Base-by-base conservation (phyloP, 2,329 filamentous ascomycete species). In the Fusarium miscanthi region DNA sequence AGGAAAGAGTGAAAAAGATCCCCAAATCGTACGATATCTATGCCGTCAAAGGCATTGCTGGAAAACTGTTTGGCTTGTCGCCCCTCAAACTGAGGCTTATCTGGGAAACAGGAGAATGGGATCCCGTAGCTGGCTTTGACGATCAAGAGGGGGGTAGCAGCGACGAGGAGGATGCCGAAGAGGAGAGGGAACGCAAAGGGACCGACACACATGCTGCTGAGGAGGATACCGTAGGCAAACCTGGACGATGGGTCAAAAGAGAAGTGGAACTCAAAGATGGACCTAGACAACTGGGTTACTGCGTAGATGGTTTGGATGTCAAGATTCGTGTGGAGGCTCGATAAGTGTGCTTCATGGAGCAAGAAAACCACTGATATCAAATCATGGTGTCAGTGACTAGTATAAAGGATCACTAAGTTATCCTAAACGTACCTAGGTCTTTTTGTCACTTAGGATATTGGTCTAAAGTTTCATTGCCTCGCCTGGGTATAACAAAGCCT, bases 31-130 rank as follows among this genome's bases (percentile, higher is more conserved):
- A 93, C 77, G 92, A 95, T 74, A 89, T 95, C 10, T 98, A 98
- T 76, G 88, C 90, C 6, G 88, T 97, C 21, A 93, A 96, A 78
- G 93, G 93, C 0, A 85, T 97, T 13, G 91, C 94, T 1, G 92
- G 91, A 0, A 91, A 88, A 72, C 80, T 92, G n/a, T 94, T 97
- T 76, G 85, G 82, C 2, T 74, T 93, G 16, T 82, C 86, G 51
- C 92, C 94, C 0, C 85, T 94, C 70, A 82, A 83, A 45, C 83
- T 95, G 67, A 87, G 86, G 43, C 81, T 98, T 53, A 84, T 96
- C 2, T 97, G 94, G 92, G 94, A 97, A 83, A 97, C 94, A 13
- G 93, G 94, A 25, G 95, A 98, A 81, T 94, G 92, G 90, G 94
- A 97, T 80, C 93, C 93, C 0, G 90, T 94, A 1, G 87, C 87